phyloP scores from a whole-genome alignment of 257 asterid genomes.

The Mentha longifolia region DNA sequence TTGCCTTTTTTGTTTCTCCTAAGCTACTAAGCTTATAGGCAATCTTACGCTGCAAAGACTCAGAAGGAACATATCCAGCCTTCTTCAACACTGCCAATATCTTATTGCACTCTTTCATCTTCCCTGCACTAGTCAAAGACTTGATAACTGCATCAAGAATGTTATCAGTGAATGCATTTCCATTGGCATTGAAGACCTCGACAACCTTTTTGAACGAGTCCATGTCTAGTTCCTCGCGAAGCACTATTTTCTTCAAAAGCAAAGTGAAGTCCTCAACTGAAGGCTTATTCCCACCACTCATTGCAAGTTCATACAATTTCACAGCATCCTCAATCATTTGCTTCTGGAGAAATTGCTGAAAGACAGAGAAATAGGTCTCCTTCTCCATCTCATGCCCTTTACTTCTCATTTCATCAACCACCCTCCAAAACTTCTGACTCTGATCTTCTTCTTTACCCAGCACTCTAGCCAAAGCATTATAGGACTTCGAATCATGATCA shows the following conservation, averaged over 20 bases:
- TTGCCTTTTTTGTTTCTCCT: conserved; percentile 50
- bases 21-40: conserved; percentile 61
- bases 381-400: conserved; percentile 66
- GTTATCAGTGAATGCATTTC: conserved; percentile 55
- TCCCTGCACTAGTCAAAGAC: conserved; percentile 78
- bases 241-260: conserved; percentile 80
- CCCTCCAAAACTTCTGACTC: conserved; percentile 68
- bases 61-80: conserved; percentile 57
- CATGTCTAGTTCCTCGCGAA: conserved; percentile 71
- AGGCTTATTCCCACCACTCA: conserved; percentile 67
- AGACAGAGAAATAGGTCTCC: conserved; percentile 49
- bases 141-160: conserved; percentile 61
- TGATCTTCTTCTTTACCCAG: conserved; percentile 55
- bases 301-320: conserved; percentile 73
- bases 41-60: conserved; percentile 46
- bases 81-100: conserved; percentile 63
- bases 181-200: conserved; percentile 57
- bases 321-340: conserved; percentile 75
- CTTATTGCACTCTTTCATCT: conserved; percentile 58
- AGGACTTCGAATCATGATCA: conserved; percentile 57
- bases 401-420: conserved; percentile 69
- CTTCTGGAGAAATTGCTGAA: conserved; percentile 52
- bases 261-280: conserved; percentile 62
- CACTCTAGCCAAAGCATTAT: conserved; percentile 59
- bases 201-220: conserved; percentile 59